Conservation (phyloP, 2,329 filamentous ascomycete genomes). For the Pseudocercospora crystallina region DNA sequence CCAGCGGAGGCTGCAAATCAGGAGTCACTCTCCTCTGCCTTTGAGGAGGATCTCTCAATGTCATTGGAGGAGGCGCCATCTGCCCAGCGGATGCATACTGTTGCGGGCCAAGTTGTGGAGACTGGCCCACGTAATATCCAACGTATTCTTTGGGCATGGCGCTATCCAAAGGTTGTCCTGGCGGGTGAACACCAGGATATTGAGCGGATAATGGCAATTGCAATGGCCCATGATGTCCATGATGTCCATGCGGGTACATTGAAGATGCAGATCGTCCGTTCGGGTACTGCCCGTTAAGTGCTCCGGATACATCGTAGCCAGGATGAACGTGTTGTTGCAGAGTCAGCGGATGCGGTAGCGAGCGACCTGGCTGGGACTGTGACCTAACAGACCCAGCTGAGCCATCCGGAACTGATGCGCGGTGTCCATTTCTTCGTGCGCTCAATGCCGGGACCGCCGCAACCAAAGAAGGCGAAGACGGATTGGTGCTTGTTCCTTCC, state of each 20-base stretch:
- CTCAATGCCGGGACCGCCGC: constrained; percentile 43
- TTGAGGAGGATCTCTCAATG: constrained; percentile 40
- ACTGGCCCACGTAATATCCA: constrained; percentile 50
- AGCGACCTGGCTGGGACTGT: constrained; percentile 52
- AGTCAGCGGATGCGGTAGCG: constrained; percentile 40
- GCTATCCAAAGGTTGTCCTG: constrained; percentile 28
- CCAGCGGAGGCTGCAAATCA: constrained; percentile 39
- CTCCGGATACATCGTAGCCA: constrained; percentile 41
- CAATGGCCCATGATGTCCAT: constrained; percentile 23
- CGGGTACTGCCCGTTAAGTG: constrained; percentile 34
- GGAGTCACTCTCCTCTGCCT: constrained; percentile 44
- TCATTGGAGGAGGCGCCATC: constrained; percentile 39
- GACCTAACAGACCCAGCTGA: constrained; percentile 43
- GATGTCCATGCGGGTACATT: constrained; percentile 24
- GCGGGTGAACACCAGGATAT: constrained; percentile 21
- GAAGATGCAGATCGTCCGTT: constrained; percentile 26
- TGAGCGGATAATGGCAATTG: constrained; percentile 25
- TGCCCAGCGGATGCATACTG: constrained; percentile 30
- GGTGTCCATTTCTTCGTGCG: constrained; percentile 41
- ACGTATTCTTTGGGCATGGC: constrained; percentile 52
- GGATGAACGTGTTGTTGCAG: constrained; percentile 39
- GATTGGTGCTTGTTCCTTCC: constrained; percentile 49
- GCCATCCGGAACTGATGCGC: constrained; percentile 46
- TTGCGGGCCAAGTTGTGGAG: constrained; percentile 39
- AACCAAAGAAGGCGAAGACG: constrained; percentile 49